These are phyloP conservation scores for Aspergillus sp. DNA, from an alignment of 2,329 filamentous ascomycete species.

Conservation along the genomic window DNA sequence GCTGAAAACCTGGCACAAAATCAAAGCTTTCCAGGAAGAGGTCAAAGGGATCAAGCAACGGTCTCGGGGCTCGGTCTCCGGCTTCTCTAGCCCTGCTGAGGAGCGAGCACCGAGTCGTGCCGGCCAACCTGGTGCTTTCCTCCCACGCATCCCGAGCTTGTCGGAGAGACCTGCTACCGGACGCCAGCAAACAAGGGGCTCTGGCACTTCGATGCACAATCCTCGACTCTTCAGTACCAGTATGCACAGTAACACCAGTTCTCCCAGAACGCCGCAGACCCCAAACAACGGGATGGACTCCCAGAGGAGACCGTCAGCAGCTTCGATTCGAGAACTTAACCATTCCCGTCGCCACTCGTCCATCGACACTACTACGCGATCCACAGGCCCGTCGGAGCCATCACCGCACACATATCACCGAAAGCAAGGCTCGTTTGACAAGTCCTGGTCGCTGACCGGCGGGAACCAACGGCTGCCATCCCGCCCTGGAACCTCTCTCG, in stretches of 20 bases:
- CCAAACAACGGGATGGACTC: slow-evolving; percentile 34
- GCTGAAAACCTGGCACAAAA: slow-evolving; percentile 93
- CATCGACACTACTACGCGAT: slow-evolving; percentile 55
- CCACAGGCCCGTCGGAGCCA: slow-evolving; percentile 18
- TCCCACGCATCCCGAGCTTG: slow-evolving; percentile 36
- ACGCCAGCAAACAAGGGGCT: slow-evolving; percentile 16
- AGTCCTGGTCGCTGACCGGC: slow-evolving; percentile 47
- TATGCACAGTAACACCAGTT: slow-evolving; percentile 26
- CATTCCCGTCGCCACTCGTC: slow-evolving; percentile 83
- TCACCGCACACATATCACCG: slow-evolving; percentile 34
- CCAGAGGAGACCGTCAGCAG: slow-evolving; percentile 58
- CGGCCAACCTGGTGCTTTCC: slow-evolving; percentile 28
- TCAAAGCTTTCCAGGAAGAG: slow-evolving; percentile 84
- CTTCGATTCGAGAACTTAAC: slow-evolving; percentile 70
- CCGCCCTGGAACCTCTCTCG: slow-evolving; percentile 26
- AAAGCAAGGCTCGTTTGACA: slow-evolving; percentile 51
- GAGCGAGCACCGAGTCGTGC: slow-evolving; percentile 38
- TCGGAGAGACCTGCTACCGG: slow-evolving; percentile 24
- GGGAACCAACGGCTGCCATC: slow-evolving; percentile 22
- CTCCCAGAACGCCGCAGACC: slow-evolving; percentile 37
- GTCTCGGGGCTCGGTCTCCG: slow-evolving; percentile 28
- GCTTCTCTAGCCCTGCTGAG: slow-evolving; percentile 36
- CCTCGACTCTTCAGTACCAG: slow-evolving; percentile 20
- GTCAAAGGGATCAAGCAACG: slow-evolving; percentile 52
- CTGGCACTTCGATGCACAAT: slow-evolving; percentile 19